Percentiles rank a stretch among this genome's conserved stretches.
These are phyloP conservation scores for Aspergillus arachidicola DNA, from an alignment of 2,329 filamentous ascomycete species.

Conservation along the genomic window DNA sequence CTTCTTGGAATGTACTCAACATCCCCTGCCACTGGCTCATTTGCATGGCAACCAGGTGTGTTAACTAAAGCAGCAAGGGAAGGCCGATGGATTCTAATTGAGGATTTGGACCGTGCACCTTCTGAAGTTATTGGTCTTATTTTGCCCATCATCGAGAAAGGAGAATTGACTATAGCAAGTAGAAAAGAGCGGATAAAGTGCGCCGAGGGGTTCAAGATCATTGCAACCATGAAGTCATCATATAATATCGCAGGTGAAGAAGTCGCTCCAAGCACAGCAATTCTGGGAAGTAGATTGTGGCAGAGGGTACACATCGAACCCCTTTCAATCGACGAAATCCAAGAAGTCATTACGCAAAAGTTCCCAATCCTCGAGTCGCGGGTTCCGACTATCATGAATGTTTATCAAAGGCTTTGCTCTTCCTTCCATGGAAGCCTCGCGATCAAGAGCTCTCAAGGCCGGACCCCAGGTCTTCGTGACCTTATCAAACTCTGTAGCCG, in stretches of 20 bases:
- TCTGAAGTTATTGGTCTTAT: constrained; percentile 93
- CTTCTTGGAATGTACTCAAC: constrained; percentile 93
- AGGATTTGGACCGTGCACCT: constrained; percentile 92
- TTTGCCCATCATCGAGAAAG: constrained; percentile 85
- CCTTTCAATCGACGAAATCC: constrained; percentile 70
- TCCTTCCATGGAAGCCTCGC: constrained; percentile 43
- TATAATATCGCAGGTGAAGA: constrained; percentile 68
- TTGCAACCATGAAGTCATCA: constrained; percentile 82
- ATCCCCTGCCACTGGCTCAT: constrained; percentile 82
- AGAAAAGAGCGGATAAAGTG: constrained; percentile 84
- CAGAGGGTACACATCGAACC: constrained; percentile 69
- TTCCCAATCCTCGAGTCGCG: constrained; percentile 69
- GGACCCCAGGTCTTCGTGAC: constrained; percentile 72
- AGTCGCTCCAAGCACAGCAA: constrained; percentile 66
- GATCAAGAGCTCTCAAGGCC: constrained; percentile 45
- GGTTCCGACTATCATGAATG: constrained; percentile 57
- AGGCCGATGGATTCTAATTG: constrained; percentile 94
- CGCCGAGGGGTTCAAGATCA: constrained; percentile 81
- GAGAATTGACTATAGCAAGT: constrained; percentile 87
- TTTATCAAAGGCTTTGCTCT: constrained; percentile 52
- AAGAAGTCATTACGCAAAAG: constrained; percentile 69
- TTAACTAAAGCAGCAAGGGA: constrained; percentile 91
- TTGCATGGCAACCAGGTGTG: constrained; percentile 89
- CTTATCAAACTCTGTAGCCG: constrained; percentile 89
- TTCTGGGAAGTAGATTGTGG: constrained; percentile 89